phyloP scores from a whole-genome alignment of 257 asterid species.

The Lithospermum erythrorhizon region DNA sequence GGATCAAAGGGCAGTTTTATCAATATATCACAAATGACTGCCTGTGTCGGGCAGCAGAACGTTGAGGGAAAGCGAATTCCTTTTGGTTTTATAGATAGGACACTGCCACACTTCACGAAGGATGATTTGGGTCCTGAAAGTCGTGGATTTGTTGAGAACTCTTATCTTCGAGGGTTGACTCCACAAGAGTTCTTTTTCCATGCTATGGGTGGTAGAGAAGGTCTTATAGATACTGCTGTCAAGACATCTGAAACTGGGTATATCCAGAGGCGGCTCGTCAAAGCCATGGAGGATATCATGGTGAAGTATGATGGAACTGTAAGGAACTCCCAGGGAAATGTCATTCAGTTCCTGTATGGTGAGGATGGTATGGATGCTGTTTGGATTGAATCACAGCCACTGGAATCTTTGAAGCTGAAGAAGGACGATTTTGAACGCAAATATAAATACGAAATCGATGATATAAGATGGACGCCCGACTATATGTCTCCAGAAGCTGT shows the following conservation, averaged over 20 bases:
- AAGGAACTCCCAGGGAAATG: conserved; percentile 92
- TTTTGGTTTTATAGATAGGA: conserved; percentile 80
- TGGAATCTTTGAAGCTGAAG: conserved; percentile 86
- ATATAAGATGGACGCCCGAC: conserved; percentile 70
- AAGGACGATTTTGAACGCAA: conserved; percentile 48
- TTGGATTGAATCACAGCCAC: conserved; percentile 91
- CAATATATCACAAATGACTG: conserved; percentile 99
- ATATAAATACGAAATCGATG: conserved; percentile 78
- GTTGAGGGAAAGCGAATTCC: conserved; percentile 99
- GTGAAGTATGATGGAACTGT: conserved; percentile 98
- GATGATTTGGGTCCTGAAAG: conserved; percentile 97
- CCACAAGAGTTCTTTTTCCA: conserved; percentile 98
- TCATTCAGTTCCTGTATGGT: conserved; percentile 93
- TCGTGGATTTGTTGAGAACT: conserved; percentile 99
- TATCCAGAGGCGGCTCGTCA: conserved; percentile 90
- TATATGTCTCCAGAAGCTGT: conserved; percentile 80
- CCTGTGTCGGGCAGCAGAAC: conserved; percentile 99
- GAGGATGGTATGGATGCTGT: conserved; percentile 99
- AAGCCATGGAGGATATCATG: conserved; percentile 99
- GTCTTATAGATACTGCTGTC: conserved; percentile 96
- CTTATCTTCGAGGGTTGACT: conserved; percentile 88
- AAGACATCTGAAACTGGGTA: conserved; percentile 98
- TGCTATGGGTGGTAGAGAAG: conserved; percentile 99
- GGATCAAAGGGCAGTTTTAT: conserved; percentile 99
- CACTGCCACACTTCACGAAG: conserved; percentile 89